Conservation (phyloP, 352 stramenopile species). For the Pythium dissimile region DNA sequence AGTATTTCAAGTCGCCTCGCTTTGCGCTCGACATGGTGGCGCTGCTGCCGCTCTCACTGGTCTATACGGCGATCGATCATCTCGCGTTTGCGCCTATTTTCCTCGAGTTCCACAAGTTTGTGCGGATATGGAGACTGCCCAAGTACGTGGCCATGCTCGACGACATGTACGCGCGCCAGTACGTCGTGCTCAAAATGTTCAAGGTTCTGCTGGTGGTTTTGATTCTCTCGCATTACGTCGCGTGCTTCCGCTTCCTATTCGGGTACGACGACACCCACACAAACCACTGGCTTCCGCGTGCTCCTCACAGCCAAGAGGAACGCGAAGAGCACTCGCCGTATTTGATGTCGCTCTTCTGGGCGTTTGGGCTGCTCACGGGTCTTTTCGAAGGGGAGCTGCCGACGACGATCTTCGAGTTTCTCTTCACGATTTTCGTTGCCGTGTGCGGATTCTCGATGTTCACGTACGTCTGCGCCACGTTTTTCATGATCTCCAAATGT, state of each 20-base stretch:
- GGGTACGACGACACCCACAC: conserved; percentile 40
- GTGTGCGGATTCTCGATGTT: conserved; percentile 68
- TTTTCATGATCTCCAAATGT: conserved; percentile 81
- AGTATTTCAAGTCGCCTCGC: conserved; percentile 50
- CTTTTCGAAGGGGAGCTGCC: conserved; percentile 66
- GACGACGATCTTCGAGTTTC: conserved; percentile 38
- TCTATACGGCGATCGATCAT: conserved; percentile 4
- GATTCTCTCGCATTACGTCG: conserved; percentile 51
- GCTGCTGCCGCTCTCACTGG: conserved; percentile 40
- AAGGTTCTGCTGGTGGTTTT: conserved; percentile 51
- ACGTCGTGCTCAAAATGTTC: conserved; percentile 63
- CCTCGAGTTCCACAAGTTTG: conserved; percentile 64
- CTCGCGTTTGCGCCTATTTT: conserved; percentile 21
- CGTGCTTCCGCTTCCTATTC: conserved; percentile 55
- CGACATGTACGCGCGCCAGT: conserved; percentile 53
- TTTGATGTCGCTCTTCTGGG: conserved; percentile 61
- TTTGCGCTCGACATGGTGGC: conserved; percentile 50
- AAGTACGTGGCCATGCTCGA: conserved; percentile 55
- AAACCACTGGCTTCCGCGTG: conserved; percentile 50
- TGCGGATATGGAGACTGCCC: conserved; percentile 41
- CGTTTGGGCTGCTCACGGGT: conserved; percentile 55
- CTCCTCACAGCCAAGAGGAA: background rate
- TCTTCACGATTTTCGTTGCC: conserved; percentile 63
- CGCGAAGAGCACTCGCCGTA: conserved; percentile 30
- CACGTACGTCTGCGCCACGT: conserved; percentile 61